These are phyloP conservation scores for Stenocarpella maydis DNA, from an alignment of 2,329 filamentous ascomycete species.

Conservation along the genomic window DNA sequence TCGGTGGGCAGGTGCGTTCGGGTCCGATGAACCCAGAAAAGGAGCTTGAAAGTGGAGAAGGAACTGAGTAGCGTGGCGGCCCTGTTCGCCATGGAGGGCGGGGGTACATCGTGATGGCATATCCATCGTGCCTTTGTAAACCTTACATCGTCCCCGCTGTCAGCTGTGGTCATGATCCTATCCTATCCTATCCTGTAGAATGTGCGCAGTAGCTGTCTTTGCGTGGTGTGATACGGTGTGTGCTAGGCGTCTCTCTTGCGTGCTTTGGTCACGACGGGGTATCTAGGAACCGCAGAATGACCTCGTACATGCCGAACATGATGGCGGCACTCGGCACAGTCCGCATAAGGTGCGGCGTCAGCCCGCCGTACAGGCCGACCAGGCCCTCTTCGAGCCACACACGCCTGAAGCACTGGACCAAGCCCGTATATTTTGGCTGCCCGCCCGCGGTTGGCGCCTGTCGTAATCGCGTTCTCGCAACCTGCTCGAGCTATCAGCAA, in stretches of 20 bases:
- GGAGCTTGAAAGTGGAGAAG: not conserved
- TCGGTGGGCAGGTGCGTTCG: not conserved
- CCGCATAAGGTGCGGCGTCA: constrained; percentile 90
- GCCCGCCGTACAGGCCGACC: constrained; percentile 84
- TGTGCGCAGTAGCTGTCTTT: not conserved
- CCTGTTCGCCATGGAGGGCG: not conserved
- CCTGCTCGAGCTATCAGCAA: constrained; percentile 51
- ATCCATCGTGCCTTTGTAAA: constrained; percentile 19
- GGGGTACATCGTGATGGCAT: not conserved
- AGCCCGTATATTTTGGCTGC: constrained; percentile 83
- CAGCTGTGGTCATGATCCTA: not conserved
- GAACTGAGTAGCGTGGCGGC: constrained; percentile 18
- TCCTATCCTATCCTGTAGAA: not conserved
- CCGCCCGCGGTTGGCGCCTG: constrained; percentile 80
- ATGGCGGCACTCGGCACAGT: constrained; percentile 93
- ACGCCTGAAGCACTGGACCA: constrained; percentile 86
- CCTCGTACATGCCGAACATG: constrained; percentile 91
- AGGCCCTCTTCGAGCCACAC: constrained; percentile 91
- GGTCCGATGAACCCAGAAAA: not conserved
- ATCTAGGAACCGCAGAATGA: constrained; percentile 59
- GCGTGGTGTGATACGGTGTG: not conserved
- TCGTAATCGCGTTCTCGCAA: constrained; percentile 83
- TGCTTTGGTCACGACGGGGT: constrained; percentile 36
- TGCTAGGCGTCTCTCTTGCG: not conserved
- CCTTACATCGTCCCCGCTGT: constrained; percentile 13